These are phyloP conservation scores for Heterobasidion parviporum DNA, from an alignment of 1,284 basidiomycete species.

Conservation along the genomic window DNA sequence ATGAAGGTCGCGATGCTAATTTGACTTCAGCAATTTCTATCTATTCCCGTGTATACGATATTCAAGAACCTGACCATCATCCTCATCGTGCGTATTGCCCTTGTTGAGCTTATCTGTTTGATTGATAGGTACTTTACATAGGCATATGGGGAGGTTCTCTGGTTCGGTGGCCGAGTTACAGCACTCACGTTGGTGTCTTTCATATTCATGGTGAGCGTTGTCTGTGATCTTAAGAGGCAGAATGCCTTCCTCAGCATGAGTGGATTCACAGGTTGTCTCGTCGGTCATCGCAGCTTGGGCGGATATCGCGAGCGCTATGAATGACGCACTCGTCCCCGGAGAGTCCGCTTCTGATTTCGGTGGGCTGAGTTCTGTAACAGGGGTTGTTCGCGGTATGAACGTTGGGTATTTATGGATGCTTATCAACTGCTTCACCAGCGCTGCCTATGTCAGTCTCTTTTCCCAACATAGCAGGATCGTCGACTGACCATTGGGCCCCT, in stretches of 20 bases:
- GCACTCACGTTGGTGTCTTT: constrained; percentile 86
- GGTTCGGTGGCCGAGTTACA: constrained; percentile 92
- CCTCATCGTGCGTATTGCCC: constrained; percentile 65
- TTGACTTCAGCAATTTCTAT: constrained; percentile 74
- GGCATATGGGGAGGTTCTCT: constrained; percentile 97
- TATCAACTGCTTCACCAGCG: constrained; percentile 85
- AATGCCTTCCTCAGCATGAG: background rate
- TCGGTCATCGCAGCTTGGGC: constrained; percentile 95
- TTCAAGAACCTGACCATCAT: constrained; percentile 99
- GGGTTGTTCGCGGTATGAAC: constrained; percentile 54
- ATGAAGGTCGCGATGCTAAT: background rate
- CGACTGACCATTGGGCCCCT: background rate
- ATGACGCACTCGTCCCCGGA: constrained; percentile 36
- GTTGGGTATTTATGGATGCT: constrained; percentile 97
- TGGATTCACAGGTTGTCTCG: constrained; percentile 65
- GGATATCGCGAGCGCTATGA: constrained; percentile 47
- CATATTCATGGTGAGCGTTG: constrained; percentile 73
- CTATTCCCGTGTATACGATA: constrained; percentile 93
- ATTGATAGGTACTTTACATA: constrained; percentile 15
- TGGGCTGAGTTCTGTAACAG: constrained; percentile 36
- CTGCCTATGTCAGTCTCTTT: constrained; percentile 71
- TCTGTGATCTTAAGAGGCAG: background rate
- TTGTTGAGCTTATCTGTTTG: background rate
- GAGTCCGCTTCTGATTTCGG: constrained; percentile 35
- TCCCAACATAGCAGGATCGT: background rate